Base-by-base conservation (phyloP, 768 basidiomycete genomes). In the Boletus rubropictus region DNA sequence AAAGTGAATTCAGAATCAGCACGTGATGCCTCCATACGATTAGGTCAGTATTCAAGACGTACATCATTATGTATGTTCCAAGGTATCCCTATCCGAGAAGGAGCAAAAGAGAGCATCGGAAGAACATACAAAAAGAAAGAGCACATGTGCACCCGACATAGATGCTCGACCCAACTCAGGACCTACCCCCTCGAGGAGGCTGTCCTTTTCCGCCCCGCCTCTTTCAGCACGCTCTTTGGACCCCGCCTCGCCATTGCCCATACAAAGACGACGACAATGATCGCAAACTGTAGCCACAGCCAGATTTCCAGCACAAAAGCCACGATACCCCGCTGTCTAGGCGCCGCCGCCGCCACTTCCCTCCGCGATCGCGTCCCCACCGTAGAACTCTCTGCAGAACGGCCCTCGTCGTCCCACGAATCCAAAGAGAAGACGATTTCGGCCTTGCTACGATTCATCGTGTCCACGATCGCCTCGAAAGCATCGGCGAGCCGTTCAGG, bases 251-350 rank as follows among this genome's bases (percentile, higher is more conserved):
- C 86, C 82, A 89, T 86, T 28, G 85, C 79, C 75, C 80, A 89
- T 44, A 92, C 62, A 64, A 91, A 91, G 43, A 89, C 81, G 34
- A 82, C 45, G 27, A 90, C 73, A 52, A 92, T 80, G 50, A 89
- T 72, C 7, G 64, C 70, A 59, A 91, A 89, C 64, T 92, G 89
- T 49, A 89, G 62, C 86, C 88, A 89, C 52, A 91, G 64, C 89
- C 89, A 91, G 18, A 86, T 61, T 67, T 89, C 85, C 40, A 91
- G 56, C 53, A 89, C 62, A 40, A 84, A 66, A 33, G 61, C 67
- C 28, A 69, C 67, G 18, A 72, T 51, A 7, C 65, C 58, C 6
- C 71, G 67, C 14, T 64, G 58, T 47, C 61, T 64, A 0, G 63
- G 61, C 14, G 45, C 42, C 17, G 46, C 33, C 15, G 46, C 41